Percentiles rank a stretch among this genome's conserved stretches.
phyloP scores from a whole-genome alignment of 768 basidiomycete species.

The Trametes cubensis region DNA sequence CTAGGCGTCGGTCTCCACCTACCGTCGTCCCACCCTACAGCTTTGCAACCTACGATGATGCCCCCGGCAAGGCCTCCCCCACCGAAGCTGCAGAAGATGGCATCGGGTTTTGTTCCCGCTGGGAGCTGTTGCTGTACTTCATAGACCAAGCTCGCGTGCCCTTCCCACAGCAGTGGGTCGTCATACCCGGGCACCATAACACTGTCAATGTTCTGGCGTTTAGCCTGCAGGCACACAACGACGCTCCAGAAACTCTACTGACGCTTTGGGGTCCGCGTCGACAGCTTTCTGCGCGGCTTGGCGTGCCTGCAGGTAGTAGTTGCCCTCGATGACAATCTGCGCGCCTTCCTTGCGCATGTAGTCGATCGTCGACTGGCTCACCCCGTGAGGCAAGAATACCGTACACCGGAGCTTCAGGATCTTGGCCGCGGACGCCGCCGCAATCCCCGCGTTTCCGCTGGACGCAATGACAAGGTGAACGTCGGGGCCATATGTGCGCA shows the following conservation, averaged over 20 bases:
- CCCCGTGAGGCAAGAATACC: constrained; percentile 65
- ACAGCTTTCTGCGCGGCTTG: constrained; percentile 51
- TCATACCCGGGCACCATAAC: constrained; percentile 76
- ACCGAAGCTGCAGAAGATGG: constrained; percentile 78
- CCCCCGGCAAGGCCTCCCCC: constrained; percentile 76
- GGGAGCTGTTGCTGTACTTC: constrained; percentile 62
- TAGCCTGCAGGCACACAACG: neutral
- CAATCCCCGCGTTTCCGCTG: constrained; percentile 76
- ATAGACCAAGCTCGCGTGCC: constrained; percentile 71
- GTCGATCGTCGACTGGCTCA: constrained; percentile 48
- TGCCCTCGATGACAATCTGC: constrained; percentile 57
- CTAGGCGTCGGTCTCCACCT: neutral
- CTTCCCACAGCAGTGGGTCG: constrained; percentile 69
- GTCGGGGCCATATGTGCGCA: constrained; percentile 51
- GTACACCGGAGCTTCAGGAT: constrained; percentile 60
- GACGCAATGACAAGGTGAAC: constrained; percentile 74
- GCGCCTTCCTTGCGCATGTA: constrained; percentile 58
- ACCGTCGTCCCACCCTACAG: constrained; percentile 73
- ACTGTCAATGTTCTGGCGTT: constrained; percentile 35
- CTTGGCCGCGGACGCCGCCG: constrained; percentile 64
- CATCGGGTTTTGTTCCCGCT: constrained; percentile 52
- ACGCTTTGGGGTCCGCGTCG: constrained; percentile 53
- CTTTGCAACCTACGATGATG: constrained; percentile 65
- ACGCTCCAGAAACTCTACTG: constrained; percentile 31
- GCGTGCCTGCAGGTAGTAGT: constrained; percentile 60